Evolutionary conservation across 441 rosid genomes (phyloP), one percentile per base, ranked within the genome.

Genomic region (Metrosideros polymorpha): DNA sequence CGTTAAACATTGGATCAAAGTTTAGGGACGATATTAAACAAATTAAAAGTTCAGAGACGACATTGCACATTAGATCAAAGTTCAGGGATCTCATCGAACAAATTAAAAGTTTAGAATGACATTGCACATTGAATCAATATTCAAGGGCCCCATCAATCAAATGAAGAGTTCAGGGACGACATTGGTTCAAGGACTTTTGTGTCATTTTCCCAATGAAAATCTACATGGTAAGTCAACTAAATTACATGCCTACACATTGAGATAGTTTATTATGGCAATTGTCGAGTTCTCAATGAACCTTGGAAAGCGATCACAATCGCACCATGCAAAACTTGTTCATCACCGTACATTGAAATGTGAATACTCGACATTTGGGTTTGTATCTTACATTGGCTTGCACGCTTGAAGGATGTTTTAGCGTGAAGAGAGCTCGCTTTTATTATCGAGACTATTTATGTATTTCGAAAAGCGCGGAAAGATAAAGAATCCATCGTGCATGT

Each of bases 271-370:
- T 35, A 35, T 10, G 22, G 54, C 54, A 52, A 52, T 0, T 0
- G 22, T 61, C 18, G 6, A 61, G 22, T 29, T 61, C 71, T 29
- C 3, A 6, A 19, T 10, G 27, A 71, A 39, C 35, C 17, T 35
- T 0, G 0, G 2, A 35, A 15, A 5, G 2, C 43, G 0, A 4
- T 32, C 22, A 18, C 43, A 17, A 3, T 63, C 6, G 0, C 42
- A 4, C 0, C 19, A 1, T 7, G 39, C n/a, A 10, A 42, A 6
- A 10, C n/a, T 24, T 35, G 6, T 35, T 4, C 3, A 1, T 66
- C 79, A 0, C n/a, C n/a, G n/a, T 5, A 0, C 19, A 66, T 5
- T 3, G 47, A 19, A 66, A 19, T 19, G 7, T 0, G 27, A 35
- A 66, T 5, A 1, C 27, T 66, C 27, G 5, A 59, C 5, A 14